Evolutionary conservation across 768 basidiomycete species (phyloP), one percentile per base, ranked within the genome.

Genomic region (Tricholoma bakamatsutake): DNA sequence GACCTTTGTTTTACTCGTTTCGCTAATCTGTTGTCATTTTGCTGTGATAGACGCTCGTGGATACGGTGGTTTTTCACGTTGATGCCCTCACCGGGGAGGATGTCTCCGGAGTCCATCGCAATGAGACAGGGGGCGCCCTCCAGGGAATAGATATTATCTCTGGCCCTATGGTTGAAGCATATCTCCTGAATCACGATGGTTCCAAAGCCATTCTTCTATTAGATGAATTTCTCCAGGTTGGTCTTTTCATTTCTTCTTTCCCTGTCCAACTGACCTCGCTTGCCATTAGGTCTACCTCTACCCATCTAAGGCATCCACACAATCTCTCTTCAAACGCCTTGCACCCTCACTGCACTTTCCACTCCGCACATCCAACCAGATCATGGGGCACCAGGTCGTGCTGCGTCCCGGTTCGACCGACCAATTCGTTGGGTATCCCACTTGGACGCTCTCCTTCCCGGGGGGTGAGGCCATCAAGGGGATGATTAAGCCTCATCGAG

Each of bases 81-180:
- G 79, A 92, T 59, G 85, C 88, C 1, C 62, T 90, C n/a, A 92
- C 87, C 0, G 90, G 90, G n/a, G 76, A 77, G n/a, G 83, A 88
- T 52, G 68, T 56, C 31, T 50, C 60, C 39, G 51, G 30, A 4
- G 28, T 18, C 17, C 27, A 28, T 24, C 21, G 21, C 21, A 24
- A 24, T 24, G 21, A 24, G 21, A 24, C 69, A 49, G 69, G 65
- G 2, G 74, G 66, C 34, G 59, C 76, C 4, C 66, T 89, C 1
- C 75, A 87, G 64, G 88, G 88, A 8, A 61, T 76, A 5, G 85
- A 87, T 59, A 66, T 82, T 28, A 79, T 90, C 35, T 68, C 78
- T 2, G 87, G 87, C 0, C 76, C 81, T 1, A 63, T 82, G 30
- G 69, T 82, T 1, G 84, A 88, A 49, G 79, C 77, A 13, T 88